Conservation (phyloP, 768 basidiomycete species). For the Ramaria rubella region DNA sequence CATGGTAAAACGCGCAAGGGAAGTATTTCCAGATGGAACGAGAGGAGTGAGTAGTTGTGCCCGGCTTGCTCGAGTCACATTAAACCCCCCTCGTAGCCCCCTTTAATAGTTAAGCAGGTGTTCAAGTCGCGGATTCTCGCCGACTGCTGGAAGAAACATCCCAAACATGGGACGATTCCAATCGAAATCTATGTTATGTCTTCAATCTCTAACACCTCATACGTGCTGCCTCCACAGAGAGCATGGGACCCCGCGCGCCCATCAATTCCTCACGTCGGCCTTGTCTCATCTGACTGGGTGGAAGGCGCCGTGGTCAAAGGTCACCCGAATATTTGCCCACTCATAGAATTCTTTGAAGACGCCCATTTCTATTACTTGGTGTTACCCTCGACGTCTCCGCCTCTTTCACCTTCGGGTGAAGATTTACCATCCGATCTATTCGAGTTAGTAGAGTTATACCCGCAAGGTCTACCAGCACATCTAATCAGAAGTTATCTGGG, state of each 20-base stretch:
- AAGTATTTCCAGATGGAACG: constrained; percentile 65
- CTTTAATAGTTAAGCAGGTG: constrained; percentile 93
- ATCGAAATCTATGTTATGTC: constrained; percentile 97
- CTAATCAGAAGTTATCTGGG: constrained; percentile 80
- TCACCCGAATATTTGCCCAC: constrained; percentile 91
- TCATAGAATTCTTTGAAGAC: constrained; percentile 97
- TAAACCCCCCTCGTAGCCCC: constrained; percentile 47
- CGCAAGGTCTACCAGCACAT: constrained; percentile 71
- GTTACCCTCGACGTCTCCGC: constrained; percentile 68
- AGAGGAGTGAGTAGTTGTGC: constrained; percentile 63
- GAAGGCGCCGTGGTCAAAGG: constrained; percentile 72
- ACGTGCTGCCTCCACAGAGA: constrained; percentile 68
- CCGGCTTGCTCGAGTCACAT: constrained; percentile 13
- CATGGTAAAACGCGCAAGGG: constrained; percentile 83
- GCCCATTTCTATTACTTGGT: constrained; percentile 94
- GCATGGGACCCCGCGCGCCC: constrained; percentile 77
- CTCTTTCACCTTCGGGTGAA: constrained; percentile 44
- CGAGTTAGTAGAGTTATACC: constrained; percentile 87
- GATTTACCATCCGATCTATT: constrained; percentile 79
- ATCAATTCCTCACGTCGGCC: constrained; percentile 15
- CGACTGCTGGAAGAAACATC: constrained; percentile 99
- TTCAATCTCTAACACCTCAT: constrained; percentile 74
- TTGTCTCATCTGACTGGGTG: constrained; percentile 43
- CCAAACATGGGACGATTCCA: constrained; percentile 90
- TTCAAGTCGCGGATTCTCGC: constrained; percentile 98